Conservation (phyloP, 2,329 filamentous ascomycete genomes). For the Verticillium albo-atrum region DNA sequence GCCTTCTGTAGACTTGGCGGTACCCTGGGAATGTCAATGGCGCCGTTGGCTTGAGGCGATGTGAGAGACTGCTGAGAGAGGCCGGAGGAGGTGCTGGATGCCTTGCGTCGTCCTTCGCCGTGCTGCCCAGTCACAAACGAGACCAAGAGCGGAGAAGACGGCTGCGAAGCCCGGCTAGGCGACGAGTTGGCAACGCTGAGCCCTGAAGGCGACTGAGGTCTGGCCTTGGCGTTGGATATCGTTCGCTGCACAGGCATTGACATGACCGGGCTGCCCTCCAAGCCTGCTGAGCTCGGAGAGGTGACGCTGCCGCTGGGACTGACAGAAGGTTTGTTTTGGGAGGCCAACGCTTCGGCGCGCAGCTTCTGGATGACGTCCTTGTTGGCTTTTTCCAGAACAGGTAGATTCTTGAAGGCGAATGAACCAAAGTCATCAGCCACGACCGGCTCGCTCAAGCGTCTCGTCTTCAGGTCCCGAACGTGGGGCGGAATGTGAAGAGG, state of each 20-base stretch:
- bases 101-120: slow-evolving; percentile 77
- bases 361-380: slow-evolving; percentile 98
- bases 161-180: slow-evolving; percentile 72
- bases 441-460: slow-evolving; percentile 86
- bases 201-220: slow-evolving; percentile 82
- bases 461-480: slow-evolving; percentile 83
- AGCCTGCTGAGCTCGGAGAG: slow-evolving; percentile 57
- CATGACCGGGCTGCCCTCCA: slow-evolving; percentile 83
- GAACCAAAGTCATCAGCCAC: slow-evolving; percentile 89
- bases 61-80: slow-evolving; percentile 71
- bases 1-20: slow-evolving; percentile 57
- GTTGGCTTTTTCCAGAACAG: slow-evolving; percentile 94
- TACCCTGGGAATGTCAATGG: slow-evolving; percentile 67
- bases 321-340: slow-evolving; percentile 49
- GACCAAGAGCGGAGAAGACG: slow-evolving; percentile 75
- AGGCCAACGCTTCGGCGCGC: slow-evolving; percentile 79
- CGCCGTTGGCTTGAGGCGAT: slow-evolving; percentile 65
- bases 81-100: slow-evolving; percentile 82
- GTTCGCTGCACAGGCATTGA: slow-evolving; percentile 77
- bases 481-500: slow-evolving; percentile 95
- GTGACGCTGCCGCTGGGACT: slow-evolving; percentile 40
- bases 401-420: slow-evolving; percentile 96
- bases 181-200: slow-evolving; percentile 78
- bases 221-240: slow-evolving; percentile 75
- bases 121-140: slow-evolving; percentile 87